Evolutionary conservation across 495 filamentous ascomycete species (phyloP).

Genomic region (Choiromyces venosus): DNA sequence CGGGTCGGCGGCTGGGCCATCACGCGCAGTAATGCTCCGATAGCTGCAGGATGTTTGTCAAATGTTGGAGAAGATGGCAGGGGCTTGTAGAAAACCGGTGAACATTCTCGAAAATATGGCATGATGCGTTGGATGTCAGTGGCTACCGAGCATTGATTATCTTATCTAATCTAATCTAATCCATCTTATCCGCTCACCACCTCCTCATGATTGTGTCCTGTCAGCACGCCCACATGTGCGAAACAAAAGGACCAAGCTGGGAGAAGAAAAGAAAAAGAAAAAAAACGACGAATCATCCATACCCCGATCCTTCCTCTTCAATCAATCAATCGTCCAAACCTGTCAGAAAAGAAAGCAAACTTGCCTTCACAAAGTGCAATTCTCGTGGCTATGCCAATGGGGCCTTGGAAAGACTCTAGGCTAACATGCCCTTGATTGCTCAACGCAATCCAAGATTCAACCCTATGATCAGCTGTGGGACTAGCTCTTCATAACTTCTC

Average conservation of each 20-base stretch:
- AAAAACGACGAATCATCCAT: background rate
- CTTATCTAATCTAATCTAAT: constrained; percentile 1
- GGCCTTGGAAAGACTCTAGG: background rate
- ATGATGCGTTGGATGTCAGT: background rate
- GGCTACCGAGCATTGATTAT: background rate
- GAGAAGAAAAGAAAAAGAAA: background rate
- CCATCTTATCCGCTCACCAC: background rate
- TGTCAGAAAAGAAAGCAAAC: background rate
- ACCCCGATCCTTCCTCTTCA: background rate
- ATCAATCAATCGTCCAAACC: background rate
- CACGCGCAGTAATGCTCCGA: constrained; percentile 13
- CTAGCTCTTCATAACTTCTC: background rate
- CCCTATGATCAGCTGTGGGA: background rate
- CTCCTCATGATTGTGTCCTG: background rate
- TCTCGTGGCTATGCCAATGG: background rate
- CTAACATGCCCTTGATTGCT: background rate
- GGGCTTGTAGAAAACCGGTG: background rate
- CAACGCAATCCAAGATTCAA: background rate
- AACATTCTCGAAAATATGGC: background rate
- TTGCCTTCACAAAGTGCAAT: background rate
- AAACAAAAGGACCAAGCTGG: background rate
- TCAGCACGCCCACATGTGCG: background rate
- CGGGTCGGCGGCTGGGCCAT: constrained; percentile 13
- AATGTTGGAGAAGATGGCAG: constrained; percentile 22
- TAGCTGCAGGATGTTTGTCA: constrained; percentile 1